These are phyloP conservation scores for Lipomyces sp. DNA, from an alignment of 805 yeast genomes.

Conservation along the genomic window DNA sequence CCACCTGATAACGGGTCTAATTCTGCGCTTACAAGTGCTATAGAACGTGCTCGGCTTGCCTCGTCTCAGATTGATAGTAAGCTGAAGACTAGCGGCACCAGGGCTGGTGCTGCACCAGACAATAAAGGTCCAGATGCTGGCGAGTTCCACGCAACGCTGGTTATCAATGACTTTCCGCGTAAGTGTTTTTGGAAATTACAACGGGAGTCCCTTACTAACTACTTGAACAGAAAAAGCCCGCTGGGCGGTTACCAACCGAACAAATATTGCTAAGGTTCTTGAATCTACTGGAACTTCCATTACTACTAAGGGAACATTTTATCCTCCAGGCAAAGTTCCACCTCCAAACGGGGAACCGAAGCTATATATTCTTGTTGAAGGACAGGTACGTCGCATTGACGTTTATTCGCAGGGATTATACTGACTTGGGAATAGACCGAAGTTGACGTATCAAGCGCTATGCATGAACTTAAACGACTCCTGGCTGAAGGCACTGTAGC, in stretches of 20 bases:
- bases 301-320: conserved; percentile 79
- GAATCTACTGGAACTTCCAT: conserved; percentile 77
- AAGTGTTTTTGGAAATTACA: conserved; percentile 10
- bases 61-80: conserved; percentile 37
- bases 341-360: conserved; percentile 66
- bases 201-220: background rate
- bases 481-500: conserved; percentile 39
- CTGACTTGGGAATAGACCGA: conserved; percentile 30
- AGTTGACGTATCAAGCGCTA: conserved; percentile 40
- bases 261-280: conserved; percentile 63
- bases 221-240: conserved; percentile 56
- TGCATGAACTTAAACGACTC: conserved; percentile 40
- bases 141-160: conserved; percentile 67
- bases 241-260: conserved; percentile 75
- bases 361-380: conserved; percentile 78
- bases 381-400: conserved; percentile 44
- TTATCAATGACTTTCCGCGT: conserved; percentile 83
- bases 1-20: conserved; percentile 40
- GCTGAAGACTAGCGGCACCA: conserved; percentile 42
- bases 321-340: conserved; percentile 64
- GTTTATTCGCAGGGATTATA: background rate
- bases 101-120: conserved; percentile 59
- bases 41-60: conserved; percentile 36
- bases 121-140: conserved; percentile 60
- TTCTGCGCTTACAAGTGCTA: conserved; percentile 26